Base-by-base conservation (phyloP, 768 basidiomycete genomes). In the Lentinus brumalis region DNA sequence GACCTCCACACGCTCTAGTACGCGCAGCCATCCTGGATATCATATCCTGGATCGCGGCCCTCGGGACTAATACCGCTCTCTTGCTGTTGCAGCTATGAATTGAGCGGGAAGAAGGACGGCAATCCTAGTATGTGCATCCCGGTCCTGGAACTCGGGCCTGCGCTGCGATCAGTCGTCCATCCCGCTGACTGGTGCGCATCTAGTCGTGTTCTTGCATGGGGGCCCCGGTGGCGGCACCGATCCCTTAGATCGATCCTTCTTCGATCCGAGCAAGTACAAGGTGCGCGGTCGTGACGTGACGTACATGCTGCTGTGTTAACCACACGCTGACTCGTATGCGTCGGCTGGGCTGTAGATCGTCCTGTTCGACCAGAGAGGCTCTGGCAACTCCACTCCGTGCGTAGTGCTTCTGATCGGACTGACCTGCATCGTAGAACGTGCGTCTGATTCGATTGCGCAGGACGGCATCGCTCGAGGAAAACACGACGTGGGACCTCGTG, bases 401-500 rank as follows among this genome's bases (percentile, higher is more conserved):
- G 87, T 78, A 39, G 21, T 26, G 1, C 21, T 26, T 26, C 21
- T 26, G 21, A 26, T 26, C 21, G 21, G 21, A 26, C 21, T 26
- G 21, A 26, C 1, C 2, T 2, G 21, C 21, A 26, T 26, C 21
- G 21, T 15, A 1, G 30, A 42, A 50, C 32, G 15, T 26, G 9
- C 47, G 21, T 16, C 31, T 3, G 10, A 58, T 14, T 31, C 45
- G 47, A 26, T 58, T 30, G 32, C 39, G 18, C 66, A 94, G 91
- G 74, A 82, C 71, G 57, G 94, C 94, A 8, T 88, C 74, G 35
- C 74, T 88, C 2, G 88, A 91, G 65, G 88, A 94, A 53, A 98
- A 98, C 74, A 97, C 94, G 2, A 97, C 95, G 5, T 94, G 92
- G 92, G 89, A 94, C 70, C 85, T 96, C 44, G 93, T 98, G 29